phyloP scores from a whole-genome alignment of 2,329 filamentous ascomycete genomes.

The Venturia oleaginea region DNA sequence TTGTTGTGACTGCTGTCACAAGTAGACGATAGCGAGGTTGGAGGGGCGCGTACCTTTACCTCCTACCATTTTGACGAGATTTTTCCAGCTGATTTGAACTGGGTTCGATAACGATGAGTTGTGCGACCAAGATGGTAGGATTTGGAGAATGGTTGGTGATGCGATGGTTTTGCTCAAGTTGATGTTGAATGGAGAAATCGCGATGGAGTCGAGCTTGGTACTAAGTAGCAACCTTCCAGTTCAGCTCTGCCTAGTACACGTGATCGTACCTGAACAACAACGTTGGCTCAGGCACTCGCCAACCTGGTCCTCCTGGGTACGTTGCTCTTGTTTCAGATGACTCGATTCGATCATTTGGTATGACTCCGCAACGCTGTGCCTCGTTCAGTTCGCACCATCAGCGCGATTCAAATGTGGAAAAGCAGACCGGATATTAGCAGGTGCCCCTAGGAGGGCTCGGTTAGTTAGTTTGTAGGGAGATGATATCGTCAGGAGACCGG shows the following conservation, averaged over 20 bases:
- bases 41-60: constrained; percentile 74
- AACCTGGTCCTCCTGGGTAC: background rate
- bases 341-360: background rate
- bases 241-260: background rate
- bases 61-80: constrained; percentile 53
- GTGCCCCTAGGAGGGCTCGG: background rate
- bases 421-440: background rate
- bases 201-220: background rate
- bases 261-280: background rate
- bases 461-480: background rate
- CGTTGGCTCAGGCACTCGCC: background rate
- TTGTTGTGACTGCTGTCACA: constrained; percentile 2
- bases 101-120: background rate
- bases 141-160: background rate
- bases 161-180: constrained; percentile 1
- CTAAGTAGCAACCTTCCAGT: background rate
- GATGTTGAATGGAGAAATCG: background rate
- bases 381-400: background rate
- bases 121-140: constrained; percentile 5
- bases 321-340: background rate
- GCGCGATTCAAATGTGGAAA: background rate
- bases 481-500: background rate
- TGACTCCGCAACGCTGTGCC: constrained; percentile 1
- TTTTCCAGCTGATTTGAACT: constrained; percentile 5
- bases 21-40: constrained; percentile 16